Conservation (phyloP, 2,329 filamentous ascomycete genomes). For the Polychaeton citri region DNA sequence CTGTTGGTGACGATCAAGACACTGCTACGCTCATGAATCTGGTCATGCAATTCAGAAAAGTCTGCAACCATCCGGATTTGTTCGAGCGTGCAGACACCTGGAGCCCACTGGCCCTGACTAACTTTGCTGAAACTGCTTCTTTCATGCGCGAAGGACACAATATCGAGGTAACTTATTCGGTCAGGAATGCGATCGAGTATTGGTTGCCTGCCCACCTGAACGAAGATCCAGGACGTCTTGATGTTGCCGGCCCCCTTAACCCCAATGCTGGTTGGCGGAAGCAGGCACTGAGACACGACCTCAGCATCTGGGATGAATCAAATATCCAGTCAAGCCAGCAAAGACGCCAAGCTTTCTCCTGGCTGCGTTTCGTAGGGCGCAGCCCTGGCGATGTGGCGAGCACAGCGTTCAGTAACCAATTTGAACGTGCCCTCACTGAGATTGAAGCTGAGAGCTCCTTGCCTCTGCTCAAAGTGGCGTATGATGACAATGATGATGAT, state of each 20-base stretch:
- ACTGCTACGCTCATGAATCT: constrained; percentile 96
- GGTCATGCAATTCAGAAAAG: constrained; percentile 99
- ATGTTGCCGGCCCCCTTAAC: constrained; percentile 62
- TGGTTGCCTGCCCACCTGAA: constrained; percentile 70
- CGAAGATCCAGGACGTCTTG: constrained; percentile 62
- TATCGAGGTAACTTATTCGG: constrained; percentile 74
- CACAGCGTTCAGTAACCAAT: constrained; percentile 55
- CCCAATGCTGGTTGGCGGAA: constrained; percentile 62
- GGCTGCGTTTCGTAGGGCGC: constrained; percentile 72
- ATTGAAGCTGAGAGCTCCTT: constrained; percentile 40
- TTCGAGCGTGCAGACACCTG: constrained; percentile 90
- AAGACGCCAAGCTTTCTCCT: constrained; percentile 62
- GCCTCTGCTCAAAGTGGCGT: constrained; percentile 52
- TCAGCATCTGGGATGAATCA: constrained; percentile 83
- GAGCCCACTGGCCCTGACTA: constrained; percentile 70
- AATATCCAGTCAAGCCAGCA: constrained; percentile 54
- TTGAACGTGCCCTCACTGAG: constrained; percentile 55
- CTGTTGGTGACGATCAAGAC: constrained; percentile 84
- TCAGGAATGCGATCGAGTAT: constrained; percentile 75
- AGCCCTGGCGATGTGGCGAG: constrained; percentile 61
- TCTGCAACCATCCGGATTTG: constrained; percentile 95
- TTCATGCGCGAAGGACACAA: constrained; percentile 80
- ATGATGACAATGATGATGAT: constrained; percentile 48
- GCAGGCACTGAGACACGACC: constrained; percentile 63
- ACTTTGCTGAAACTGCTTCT: constrained; percentile 88